Conservation (phyloP, 2,329 filamentous ascomycete species). For the Monilinia polystroma region DNA sequence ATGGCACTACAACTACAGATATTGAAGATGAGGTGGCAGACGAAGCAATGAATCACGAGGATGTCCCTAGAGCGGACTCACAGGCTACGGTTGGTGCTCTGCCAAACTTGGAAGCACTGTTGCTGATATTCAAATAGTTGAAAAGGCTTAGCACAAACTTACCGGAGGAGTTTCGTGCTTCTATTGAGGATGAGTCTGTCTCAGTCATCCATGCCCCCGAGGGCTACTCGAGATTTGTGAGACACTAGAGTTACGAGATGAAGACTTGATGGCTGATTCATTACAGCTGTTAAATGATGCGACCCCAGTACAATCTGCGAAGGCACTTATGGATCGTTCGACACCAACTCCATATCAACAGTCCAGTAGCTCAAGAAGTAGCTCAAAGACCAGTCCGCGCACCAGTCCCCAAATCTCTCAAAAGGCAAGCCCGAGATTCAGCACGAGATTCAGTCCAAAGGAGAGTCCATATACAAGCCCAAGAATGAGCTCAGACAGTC, state of each 20-base stretch:
- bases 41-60: constrained; percentile 48
- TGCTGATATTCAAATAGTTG: constrained; percentile 34
- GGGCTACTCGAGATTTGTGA: constrained; percentile 78
- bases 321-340: constrained; percentile 32
- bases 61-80: constrained; percentile 27
- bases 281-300: constrained; percentile 12
- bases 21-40: constrained; percentile 76
- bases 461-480: constrained; percentile 9
- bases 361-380: constrained; percentile 28
- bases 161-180: constrained; percentile 56
- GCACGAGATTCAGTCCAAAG: constrained; percentile 6
- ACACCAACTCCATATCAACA: constrained; percentile 40
- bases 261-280: constrained; percentile 13
- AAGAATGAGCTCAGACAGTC: constrained; percentile 9
- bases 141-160: constrained; percentile 50
- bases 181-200: constrained; percentile 71
- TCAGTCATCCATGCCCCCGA: constrained; percentile 91
- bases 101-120: constrained; percentile 19
- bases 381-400: constrained; percentile 11
- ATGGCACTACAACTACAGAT: constrained; percentile 78
- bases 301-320: constrained; percentile 9
- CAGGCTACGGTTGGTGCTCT: constrained; percentile 33
- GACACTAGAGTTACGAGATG: constrained; percentile 31
- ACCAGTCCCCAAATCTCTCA: constrained; percentile 14
- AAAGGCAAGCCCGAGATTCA: constrained; percentile 15